Conservation (phyloP, 768 basidiomycete genomes). For the Tricholoma terreum region DNA sequence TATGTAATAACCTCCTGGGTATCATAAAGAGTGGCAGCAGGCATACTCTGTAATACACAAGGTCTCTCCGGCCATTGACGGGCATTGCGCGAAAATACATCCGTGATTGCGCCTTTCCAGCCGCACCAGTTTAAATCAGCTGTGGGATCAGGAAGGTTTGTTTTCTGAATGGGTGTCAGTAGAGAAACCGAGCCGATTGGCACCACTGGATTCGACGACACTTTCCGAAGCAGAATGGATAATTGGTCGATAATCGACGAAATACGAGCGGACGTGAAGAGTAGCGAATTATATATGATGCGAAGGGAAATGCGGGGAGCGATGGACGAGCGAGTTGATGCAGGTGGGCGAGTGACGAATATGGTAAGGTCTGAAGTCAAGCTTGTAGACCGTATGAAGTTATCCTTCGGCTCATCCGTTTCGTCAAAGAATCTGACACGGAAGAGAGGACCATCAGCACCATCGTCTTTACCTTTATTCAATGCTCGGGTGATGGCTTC, state of each 20-base stretch:
- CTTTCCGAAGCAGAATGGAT: slow-evolving; percentile 69
- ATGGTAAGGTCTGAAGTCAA: slow-evolving; percentile 91
- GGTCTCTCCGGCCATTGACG: slow-evolving; percentile 71
- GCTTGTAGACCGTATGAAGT: slow-evolving; percentile 76
- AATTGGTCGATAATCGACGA: slow-evolving; percentile 83
- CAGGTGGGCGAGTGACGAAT: slow-evolving; percentile 74
- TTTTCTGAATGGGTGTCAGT: slow-evolving; percentile 66
- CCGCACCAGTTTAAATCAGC: slow-evolving; percentile 95
- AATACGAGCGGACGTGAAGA: slow-evolving; percentile 82
- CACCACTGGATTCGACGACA: slow-evolving; percentile 62
- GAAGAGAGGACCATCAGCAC: slow-evolving; percentile 68
- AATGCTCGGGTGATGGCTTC: slow-evolving; percentile 71
- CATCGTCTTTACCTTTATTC: slow-evolving; percentile 61
- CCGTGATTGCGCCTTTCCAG: slow-evolving; percentile 95
- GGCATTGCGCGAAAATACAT: slow-evolving; percentile 91
- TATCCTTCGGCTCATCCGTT: slow-evolving; percentile 69
- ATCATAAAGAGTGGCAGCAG: slow-evolving; percentile 35
- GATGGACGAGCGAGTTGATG: slow-evolving; percentile 65
- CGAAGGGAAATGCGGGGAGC: slow-evolving; percentile 76
- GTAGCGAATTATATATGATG: slow-evolving; percentile 90
- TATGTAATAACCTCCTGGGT: slow-evolving; percentile 57
- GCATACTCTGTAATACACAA: slow-evolving; percentile 82
- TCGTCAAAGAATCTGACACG: slow-evolving; percentile 97
- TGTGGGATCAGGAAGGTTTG: slow-evolving; percentile 75
- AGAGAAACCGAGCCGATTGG: slow-evolving; percentile 79